Conservation (phyloP, 331 rosid species). For the Malus hybrid region DNA sequence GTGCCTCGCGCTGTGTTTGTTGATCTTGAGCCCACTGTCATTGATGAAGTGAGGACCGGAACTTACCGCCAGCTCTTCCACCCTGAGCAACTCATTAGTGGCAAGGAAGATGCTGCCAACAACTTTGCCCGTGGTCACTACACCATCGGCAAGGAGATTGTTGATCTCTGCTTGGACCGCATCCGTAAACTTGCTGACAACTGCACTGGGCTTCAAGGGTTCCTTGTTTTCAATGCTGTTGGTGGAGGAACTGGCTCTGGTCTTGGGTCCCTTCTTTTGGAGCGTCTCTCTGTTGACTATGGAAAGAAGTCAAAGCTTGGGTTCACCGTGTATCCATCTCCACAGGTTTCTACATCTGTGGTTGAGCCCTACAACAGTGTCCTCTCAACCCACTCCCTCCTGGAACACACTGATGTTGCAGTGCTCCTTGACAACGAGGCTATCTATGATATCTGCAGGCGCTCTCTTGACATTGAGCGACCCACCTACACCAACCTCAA, state of each 20-base stretch:
- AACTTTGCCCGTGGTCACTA: constrained; percentile 42
- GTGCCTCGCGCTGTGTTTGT: constrained; percentile 92
- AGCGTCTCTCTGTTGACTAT: constrained; percentile 36
- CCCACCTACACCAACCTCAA: constrained; percentile 41
- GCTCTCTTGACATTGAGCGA: constrained; percentile 37
- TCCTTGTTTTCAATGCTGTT: constrained; percentile 36
- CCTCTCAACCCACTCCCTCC: constrained; percentile 35
- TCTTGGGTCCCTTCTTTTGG: constrained; percentile 34
- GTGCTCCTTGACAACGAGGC: constrained; percentile 38
- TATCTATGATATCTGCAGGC: constrained; percentile 38
- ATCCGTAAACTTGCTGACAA: constrained; percentile 35
- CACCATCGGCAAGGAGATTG: constrained; percentile 37
- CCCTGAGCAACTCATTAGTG: constrained; percentile 71
- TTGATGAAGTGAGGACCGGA: constrained; percentile 91
- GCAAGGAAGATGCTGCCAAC: constrained; percentile 45
- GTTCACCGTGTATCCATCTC: constrained; percentile 38
- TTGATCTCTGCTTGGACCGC: constrained; percentile 40
- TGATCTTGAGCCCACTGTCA: constrained; percentile 80
- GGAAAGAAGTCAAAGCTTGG: constrained; percentile 40
- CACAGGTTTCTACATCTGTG: constrained; percentile 39
- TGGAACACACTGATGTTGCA: constrained; percentile 36
- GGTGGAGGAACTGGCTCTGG: constrained; percentile 48
- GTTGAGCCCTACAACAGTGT: constrained; percentile 43
- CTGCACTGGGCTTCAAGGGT: constrained; percentile 41
- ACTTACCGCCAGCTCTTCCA: constrained; percentile 92